Base-by-base conservation (phyloP, 257 asterid species). In the Fraxinus quadrangulata region DNA sequence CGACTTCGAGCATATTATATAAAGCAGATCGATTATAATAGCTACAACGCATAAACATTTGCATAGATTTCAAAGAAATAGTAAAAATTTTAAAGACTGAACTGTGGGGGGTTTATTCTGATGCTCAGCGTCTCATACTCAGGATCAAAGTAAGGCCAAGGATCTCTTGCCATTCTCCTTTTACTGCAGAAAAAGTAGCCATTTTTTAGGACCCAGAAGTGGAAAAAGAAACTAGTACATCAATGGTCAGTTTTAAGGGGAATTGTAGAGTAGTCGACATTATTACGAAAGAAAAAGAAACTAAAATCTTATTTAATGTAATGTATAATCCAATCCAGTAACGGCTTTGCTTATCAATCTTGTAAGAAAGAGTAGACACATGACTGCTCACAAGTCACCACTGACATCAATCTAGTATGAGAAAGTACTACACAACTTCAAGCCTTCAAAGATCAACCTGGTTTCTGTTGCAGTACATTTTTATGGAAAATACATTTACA, bases 101-200 rank as follows among this genome's bases (percentile, higher is more conserved):
- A 95, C 99, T 96, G 97, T 69, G 99, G 99, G 84, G 99, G 99
- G 82, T 95, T 95, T 79, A 95, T 93, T 87, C 99, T 85, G 91
- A 93, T 86, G 92, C 93, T 95, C 70, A 95, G 80, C 3, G 97
- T 93, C 82, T 95, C 99, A 71, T 95, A 95, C 82, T 95, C 99
- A 5, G 99, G 99, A 90, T 95, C 99, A 75, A 95, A 95, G 85
- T 95, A 95, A 12, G 99, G 96, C 97, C 94, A 86, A 79, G 91
- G 92, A 77, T 85, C 67, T 73, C 85, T 81, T 42, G 86, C 91
- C 99, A 94, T 94, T 75, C 34, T 76, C 49, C 79, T 70, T 28
- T 67, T 82, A 77, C 93, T 89, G 90, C 88, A 86, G 63, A 71
- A 72, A 68, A 81, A 13, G 11, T 61, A 61, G 33, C 68, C 68